These are phyloP conservation scores for Leccinum olivaceopallidum DNA, from an alignment of 768 basidiomycete species.

Conservation along the genomic window DNA sequence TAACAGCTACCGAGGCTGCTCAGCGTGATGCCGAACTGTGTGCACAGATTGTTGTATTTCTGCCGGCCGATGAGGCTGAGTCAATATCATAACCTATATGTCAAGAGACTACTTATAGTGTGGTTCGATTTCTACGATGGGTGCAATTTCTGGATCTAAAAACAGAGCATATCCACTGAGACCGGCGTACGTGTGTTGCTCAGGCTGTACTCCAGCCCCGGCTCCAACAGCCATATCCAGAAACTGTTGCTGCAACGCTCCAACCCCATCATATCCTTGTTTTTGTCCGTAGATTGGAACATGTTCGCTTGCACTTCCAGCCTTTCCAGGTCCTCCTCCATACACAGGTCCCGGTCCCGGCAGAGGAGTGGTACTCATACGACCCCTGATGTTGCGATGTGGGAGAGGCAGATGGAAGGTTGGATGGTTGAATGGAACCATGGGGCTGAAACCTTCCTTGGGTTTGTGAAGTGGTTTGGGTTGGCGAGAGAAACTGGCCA, in stretches of 20 bases:
- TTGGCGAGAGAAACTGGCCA: constrained; percentile 17
- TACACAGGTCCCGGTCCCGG: constrained; percentile 17
- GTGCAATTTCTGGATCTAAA: too few relatives aligned
- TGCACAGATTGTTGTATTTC: too few relatives aligned
- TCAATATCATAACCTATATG: too few relatives aligned
- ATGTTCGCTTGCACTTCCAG: constrained; percentile 17
- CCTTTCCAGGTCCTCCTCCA: constrained; percentile 19
- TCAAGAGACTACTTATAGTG: too few relatives aligned
- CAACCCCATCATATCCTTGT: constrained; percentile 26
- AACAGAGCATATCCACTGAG: constrained; percentile 14
- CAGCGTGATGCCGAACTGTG: too few relatives aligned
- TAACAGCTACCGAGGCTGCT: too few relatives aligned
- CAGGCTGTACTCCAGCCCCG: constrained; percentile 17
- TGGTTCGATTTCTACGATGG: too few relatives aligned
- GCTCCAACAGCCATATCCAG: constrained; percentile 30
- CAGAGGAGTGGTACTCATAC: constrained; percentile 23
- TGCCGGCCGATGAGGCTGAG: too few relatives aligned
- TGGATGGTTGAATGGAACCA: constrained; percentile 9
- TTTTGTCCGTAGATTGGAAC: constrained; percentile 17
- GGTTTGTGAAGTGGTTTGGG: constrained; percentile 14
- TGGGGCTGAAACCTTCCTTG: constrained; percentile 18
- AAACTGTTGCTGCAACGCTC: constrained; percentile 29
- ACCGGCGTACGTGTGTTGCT: constrained; percentile 22
- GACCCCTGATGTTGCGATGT: constrained; percentile 18
- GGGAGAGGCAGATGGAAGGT: constrained; percentile 9